A percentile compares a stretch with the other conserved stretches of the same genome.
Conservation (phyloP, 1,284 basidiomycete genomes). For the Leccinum pallidistipes region DNA sequence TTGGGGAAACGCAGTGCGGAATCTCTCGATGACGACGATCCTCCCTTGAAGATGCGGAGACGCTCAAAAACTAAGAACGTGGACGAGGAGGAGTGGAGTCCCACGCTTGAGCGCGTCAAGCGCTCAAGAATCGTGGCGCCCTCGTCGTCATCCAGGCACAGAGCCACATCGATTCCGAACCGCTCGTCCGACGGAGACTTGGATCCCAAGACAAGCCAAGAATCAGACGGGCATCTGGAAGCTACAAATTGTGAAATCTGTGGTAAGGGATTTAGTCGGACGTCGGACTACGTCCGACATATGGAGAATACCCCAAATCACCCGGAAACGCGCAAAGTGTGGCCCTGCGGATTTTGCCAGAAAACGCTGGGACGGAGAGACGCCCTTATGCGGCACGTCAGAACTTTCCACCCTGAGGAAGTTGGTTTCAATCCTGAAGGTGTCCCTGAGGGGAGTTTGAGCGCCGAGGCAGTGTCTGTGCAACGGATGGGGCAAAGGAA, state of each 20-base stretch:
- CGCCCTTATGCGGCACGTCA: constrained; percentile 24
- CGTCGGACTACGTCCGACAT: constrained; percentile 24
- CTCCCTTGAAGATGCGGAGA: constrained; percentile 4
- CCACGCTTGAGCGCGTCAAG: constrained; percentile 11
- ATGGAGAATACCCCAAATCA: constrained; percentile 27
- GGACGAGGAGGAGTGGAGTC: constrained; percentile 33
- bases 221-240: background rate
- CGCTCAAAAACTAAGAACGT: constrained; percentile 14
- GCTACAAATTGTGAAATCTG: constrained; percentile 16
- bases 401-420: constrained; percentile 18
- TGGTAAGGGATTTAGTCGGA: constrained; percentile 23
- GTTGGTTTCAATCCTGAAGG: constrained; percentile 3
- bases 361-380: constrained; percentile 23
- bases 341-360: constrained; percentile 26
- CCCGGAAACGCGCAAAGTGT: constrained; percentile 29
- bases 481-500: constrained; percentile 12
- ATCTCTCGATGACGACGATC: constrained; percentile 1
- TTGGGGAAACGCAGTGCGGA: constrained; percentile 17
- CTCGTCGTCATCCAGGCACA: background rate
- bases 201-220: background rate
- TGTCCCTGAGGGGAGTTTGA: background rate
- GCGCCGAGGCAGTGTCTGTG: background rate
- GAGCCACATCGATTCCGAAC: background rate
- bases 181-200: background rate
- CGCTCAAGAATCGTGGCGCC: background rate